Evolutionary conservation across 2,329 filamentous ascomycete species (phyloP).

Genomic region (Myriangium duriaei): DNA sequence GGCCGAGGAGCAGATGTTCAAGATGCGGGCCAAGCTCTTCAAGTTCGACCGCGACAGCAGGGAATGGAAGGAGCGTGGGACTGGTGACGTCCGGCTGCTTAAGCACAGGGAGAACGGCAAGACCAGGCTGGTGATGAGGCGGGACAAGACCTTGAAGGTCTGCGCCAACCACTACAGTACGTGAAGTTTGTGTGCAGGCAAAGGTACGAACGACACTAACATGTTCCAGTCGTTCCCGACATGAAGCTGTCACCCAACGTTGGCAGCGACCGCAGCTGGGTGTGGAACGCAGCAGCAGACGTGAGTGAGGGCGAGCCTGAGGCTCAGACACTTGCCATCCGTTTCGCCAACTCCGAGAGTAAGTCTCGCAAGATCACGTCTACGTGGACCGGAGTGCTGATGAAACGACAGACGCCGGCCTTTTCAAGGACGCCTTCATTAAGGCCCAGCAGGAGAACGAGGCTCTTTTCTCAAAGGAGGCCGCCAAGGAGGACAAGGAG

Average conservation of each 20-base stretch:
- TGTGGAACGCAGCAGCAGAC: conserved; percentile 96
- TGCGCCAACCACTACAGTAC: conserved; percentile 99
- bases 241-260: conserved; percentile 99
- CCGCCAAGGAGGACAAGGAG: conserved; percentile 6
- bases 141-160: conserved; percentile 99
- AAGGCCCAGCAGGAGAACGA: conserved; percentile 96
- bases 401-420: conserved; percentile 62
- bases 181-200: conserved; percentile 22
- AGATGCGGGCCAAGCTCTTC: conserved; percentile 99
- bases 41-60: conserved; percentile 83
- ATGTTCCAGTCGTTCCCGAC: conserved; percentile 68
- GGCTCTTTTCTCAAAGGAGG: conserved; percentile 51
- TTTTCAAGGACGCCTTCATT: conserved; percentile 95
- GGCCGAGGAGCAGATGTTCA: conserved; percentile 92
- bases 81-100: conserved; percentile 86
- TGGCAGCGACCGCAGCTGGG: conserved; percentile 95
- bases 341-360: conserved; percentile 97
- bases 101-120: conserved; percentile 99
- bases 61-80: conserved; percentile 99
- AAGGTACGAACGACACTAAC: conserved; percentile 9
- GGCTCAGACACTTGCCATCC: conserved; percentile 88
- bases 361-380: conserved; percentile 25
- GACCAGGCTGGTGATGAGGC: conserved; percentile 93
- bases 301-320: conserved; percentile 97
- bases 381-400: conserved; percentile 7